Evolutionary conservation across 2,329 filamentous ascomycete genomes (phyloP).

Genomic region (Beauveria varroae): DNA sequence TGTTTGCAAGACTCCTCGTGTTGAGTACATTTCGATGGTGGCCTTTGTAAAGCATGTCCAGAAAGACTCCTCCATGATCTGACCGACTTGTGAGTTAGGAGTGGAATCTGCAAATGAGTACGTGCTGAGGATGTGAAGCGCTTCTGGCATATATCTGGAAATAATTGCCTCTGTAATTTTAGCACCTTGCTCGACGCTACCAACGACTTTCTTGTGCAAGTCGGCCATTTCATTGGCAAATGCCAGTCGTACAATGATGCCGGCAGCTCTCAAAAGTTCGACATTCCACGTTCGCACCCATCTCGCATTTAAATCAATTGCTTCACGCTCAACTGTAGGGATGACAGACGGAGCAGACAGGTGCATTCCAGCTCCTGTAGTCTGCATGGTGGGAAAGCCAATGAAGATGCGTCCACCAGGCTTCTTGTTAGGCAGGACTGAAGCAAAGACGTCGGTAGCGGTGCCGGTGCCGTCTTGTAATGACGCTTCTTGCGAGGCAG

Average conservation of each 20-base stretch:
- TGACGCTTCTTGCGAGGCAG: conserved; percentile 51
- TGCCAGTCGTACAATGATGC: conserved; percentile 81
- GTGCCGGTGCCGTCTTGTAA: conserved; percentile 41
- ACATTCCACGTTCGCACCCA: conserved; percentile 95
- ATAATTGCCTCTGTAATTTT: conserved; percentile 58
- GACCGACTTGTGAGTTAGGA: conserved; percentile 73
- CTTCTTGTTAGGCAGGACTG: conserved; percentile 80
- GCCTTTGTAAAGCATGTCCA: conserved; percentile 84
- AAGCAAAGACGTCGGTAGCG: conserved; percentile 74
- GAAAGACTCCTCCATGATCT: conserved; percentile 88
- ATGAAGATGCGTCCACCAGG: conserved; percentile 85
- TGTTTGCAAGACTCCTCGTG: conserved; percentile 77
- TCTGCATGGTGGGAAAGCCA: conserved; percentile 95
- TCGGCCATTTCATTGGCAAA: conserved; percentile 83
- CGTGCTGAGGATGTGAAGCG: conserved; percentile 75
- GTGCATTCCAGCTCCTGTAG: conserved; percentile 87
- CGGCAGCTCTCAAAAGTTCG: conserved; percentile 84
- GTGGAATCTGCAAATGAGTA: conserved; percentile 89
- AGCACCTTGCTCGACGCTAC: conserved; percentile 34
- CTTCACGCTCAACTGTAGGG: conserved; percentile 92
- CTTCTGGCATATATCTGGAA: conserved; percentile 63
- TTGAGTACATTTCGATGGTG: conserved; percentile 82
- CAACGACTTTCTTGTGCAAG: conserved; percentile 54
- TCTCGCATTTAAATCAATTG: conserved; percentile 90
- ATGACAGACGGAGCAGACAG: conserved; percentile 95